phyloP scores from a whole-genome alignment of 441 rosid genomes.

The Arabidopsis lyrata region DNA sequence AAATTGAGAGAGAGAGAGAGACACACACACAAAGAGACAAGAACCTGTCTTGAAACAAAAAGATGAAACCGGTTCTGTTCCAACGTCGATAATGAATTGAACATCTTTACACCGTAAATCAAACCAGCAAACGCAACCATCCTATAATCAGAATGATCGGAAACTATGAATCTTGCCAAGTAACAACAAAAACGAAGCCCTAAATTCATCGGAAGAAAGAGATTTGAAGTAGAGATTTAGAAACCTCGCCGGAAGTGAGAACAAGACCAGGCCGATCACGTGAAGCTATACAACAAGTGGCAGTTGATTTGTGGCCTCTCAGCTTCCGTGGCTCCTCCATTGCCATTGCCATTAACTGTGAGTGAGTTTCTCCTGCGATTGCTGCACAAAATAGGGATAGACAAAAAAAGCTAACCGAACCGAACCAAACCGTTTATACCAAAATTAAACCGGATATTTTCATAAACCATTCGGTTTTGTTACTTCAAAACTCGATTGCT shows the following conservation, averaged over 20 bases:
- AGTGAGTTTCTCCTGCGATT: slow-evolving; percentile 29
- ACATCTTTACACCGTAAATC: slow-evolving; percentile 93
- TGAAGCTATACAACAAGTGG: slow-evolving; percentile 88
- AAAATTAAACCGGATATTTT: background rate
- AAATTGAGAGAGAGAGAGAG: background rate
- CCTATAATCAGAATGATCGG: slow-evolving; percentile 49
- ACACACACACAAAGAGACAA: background rate
- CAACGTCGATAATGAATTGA: slow-evolving; percentile 64
- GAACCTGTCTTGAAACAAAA: slow-evolving; percentile 84
- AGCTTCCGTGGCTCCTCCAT: slow-evolving; percentile 70
- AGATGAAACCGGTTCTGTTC: slow-evolving; percentile 74
- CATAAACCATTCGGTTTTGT: background rate
- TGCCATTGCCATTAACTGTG: slow-evolving; percentile 21
- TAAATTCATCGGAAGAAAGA: slow-evolving; percentile 1
- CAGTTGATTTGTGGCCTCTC: slow-evolving; percentile 78
- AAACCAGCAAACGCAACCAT: slow-evolving; percentile 93
- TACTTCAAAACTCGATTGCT: background rate
- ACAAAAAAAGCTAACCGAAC: background rate
- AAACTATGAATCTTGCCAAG: background rate
- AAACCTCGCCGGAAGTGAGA: slow-evolving; percentile 82
- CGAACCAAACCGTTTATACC: background rate
- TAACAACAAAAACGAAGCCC: background rate
- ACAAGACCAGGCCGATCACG: slow-evolving; percentile 73
- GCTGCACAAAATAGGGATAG: background rate
- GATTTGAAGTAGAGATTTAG: background rate